Percentiles rank a stretch among this genome's conserved stretches.
Conservation (phyloP, 2,329 filamentous ascomycete genomes). For the Microascus cirrosus region DNA sequence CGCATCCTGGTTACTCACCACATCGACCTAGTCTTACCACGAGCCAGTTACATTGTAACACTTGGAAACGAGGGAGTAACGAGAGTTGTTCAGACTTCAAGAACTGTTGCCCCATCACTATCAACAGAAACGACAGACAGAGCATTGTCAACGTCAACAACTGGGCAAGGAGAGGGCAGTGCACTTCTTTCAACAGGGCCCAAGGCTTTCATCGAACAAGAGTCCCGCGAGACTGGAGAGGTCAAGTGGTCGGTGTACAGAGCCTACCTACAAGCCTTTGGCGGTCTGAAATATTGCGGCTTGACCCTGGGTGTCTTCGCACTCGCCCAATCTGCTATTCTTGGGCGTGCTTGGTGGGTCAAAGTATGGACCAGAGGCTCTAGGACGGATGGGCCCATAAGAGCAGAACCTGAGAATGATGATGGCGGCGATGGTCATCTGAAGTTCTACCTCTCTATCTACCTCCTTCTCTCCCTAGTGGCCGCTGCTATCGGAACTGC, state of each 20-base stretch:
- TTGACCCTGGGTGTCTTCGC: too few relatives aligned
- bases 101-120: too few relatives aligned
- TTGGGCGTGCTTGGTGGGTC: conserved; percentile 56
- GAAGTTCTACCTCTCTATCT: not conserved
- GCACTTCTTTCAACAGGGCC: too few relatives aligned
- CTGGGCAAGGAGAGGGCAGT: too few relatives aligned
- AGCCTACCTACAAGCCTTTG: too few relatives aligned
- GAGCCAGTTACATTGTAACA: conserved; percentile 19
- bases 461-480: not conserved
- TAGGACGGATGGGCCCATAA: conserved; percentile 19
- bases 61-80: conserved; percentile 39
- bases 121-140: too few relatives aligned
- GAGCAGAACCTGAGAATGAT: not conserved
- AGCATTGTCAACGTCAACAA: too few relatives aligned
- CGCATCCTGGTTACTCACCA: not conserved
- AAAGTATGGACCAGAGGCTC: conserved; percentile 46
- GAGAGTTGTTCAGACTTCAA: conserved; percentile 57
- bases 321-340: too few relatives aligned
- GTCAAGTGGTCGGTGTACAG: too few relatives aligned
- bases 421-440: not conserved
- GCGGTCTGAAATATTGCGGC: too few relatives aligned
- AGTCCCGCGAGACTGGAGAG: too few relatives aligned
- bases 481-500: not conserved
- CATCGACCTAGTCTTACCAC: not conserved
- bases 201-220: too few relatives aligned